phyloP scores from a whole-genome alignment of 805 yeast species.

The Cyberlindnera misumaiensis region DNA sequence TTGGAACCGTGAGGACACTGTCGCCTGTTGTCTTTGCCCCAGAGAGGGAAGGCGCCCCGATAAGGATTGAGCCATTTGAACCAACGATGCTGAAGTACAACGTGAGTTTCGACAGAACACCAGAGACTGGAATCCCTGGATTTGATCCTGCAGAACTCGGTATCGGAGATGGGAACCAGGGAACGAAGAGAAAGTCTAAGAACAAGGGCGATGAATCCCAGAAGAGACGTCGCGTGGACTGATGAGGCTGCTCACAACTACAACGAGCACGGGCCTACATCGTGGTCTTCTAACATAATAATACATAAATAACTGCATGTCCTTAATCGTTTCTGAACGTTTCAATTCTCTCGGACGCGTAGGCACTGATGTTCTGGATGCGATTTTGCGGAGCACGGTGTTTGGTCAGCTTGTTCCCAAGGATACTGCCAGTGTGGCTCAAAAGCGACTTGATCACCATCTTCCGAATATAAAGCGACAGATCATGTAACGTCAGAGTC shows the following conservation, averaged over 20 bases:
- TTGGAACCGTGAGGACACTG: slow-evolving; percentile 42
- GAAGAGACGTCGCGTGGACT: slow-evolving; percentile 24
- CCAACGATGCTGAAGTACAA: slow-evolving; percentile 40
- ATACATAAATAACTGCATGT: background rate
- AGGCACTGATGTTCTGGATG: slow-evolving; percentile 17
- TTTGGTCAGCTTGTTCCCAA: slow-evolving; percentile 62
- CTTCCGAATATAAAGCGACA: slow-evolving; percentile 55
- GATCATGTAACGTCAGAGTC: slow-evolving; percentile 68
- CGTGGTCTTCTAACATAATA: background rate
- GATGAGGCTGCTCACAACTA: background rate
- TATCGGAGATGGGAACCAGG: slow-evolving; percentile 33
- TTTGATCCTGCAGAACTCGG: slow-evolving; percentile 66
- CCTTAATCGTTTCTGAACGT: slow-evolving; percentile 12
- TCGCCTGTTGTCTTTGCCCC: slow-evolving; percentile 31
- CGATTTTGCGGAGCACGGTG: slow-evolving; percentile 4
- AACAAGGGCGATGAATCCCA: slow-evolving; percentile 23
- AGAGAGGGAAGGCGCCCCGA: slow-evolving; percentile 30
- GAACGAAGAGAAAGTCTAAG: slow-evolving; percentile 34
- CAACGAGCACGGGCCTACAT: background rate
- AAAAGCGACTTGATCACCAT: slow-evolving; percentile 52
- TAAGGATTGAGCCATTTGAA: slow-evolving; percentile 43
- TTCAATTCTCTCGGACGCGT: slow-evolving; percentile 19
- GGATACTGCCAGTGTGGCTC: slow-evolving; percentile 65
- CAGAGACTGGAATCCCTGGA: slow-evolving; percentile 69
- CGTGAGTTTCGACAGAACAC: slow-evolving; percentile 56